phyloP scores from a whole-genome alignment of 1,284 basidiomycete genomes.

The Agroathelia rolfsii region DNA sequence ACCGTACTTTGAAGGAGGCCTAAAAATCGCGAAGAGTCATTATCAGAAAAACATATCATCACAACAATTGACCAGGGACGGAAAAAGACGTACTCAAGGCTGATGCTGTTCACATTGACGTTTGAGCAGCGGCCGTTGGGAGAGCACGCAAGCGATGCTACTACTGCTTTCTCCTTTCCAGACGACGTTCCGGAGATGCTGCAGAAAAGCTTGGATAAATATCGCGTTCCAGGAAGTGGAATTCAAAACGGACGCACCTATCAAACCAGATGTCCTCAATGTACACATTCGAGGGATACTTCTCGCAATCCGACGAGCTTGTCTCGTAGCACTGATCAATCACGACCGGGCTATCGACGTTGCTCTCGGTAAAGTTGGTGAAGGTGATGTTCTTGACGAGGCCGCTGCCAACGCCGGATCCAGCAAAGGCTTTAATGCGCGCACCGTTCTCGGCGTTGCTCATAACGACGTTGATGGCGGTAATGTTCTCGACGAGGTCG shows the following conservation, averaged over 20 bases:
- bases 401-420: constrained; percentile 48
- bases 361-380: constrained; percentile 35
- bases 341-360: constrained; percentile 46
- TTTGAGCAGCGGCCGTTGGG: constrained; percentile 38
- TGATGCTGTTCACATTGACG: constrained; percentile 38
- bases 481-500: constrained; percentile 61
- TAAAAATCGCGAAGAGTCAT: no score
- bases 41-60: no score
- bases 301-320: constrained; percentile 29
- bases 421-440: constrained; percentile 60
- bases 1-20: no score
- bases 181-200: constrained; percentile 51
- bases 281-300: constrained; percentile 42
- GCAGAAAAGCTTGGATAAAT: constrained; percentile 10
- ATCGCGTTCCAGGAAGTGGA: constrained; percentile 2
- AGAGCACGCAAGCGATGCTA: constrained; percentile 49
- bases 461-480: constrained; percentile 48
- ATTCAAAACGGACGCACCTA: constrained; percentile 22
- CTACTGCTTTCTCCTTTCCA: constrained; percentile 31
- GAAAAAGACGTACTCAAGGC: constrained; percentile 25
- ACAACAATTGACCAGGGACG: no score
- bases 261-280: constrained; percentile 43
- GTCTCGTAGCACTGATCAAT: constrained; percentile 54
- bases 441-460: constrained; percentile 53
- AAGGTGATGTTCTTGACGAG: constrained; percentile 51